Conservation (phyloP, 2,329 filamentous ascomycete species). For the Sclerotinia subarctica region DNA sequence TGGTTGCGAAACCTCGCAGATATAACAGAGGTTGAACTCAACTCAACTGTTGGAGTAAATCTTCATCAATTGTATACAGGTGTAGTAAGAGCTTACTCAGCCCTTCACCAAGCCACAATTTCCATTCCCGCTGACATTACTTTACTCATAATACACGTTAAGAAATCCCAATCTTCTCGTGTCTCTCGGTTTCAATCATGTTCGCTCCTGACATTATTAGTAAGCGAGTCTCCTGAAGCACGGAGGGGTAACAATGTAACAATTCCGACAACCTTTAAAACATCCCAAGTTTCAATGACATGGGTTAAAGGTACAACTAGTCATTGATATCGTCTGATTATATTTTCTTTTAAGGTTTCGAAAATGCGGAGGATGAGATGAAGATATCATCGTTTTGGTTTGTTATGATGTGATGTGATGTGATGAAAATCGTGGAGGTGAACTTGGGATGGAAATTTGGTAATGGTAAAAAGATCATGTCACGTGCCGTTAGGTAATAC, state of each 20-base stretch:
- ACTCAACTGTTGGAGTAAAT: neutral
- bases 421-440: neutral
- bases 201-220: slow-evolving; percentile 21
- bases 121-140: neutral
- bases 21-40: neutral
- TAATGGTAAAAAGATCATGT: neutral
- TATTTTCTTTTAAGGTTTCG: neutral
- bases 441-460: neutral
- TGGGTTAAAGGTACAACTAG: neutral
- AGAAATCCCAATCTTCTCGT: neutral
- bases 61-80: neutral
- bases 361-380: neutral
- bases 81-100: too few species aligned
- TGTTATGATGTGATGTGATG: neutral
- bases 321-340: neutral
- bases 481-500: neutral
- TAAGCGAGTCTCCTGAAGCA: slow-evolving; percentile 30
- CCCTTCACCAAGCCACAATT: neutral
- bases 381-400: neutral
- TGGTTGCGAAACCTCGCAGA: slow-evolving; percentile 1
- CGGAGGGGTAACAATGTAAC: slow-evolving; percentile 27
- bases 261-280: slow-evolving; percentile 27
- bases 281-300: slow-evolving; percentile 27
- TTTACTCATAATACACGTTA: too few species aligned
- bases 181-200: slow-evolving; percentile 5